phyloP scores from a whole-genome alignment of 495 filamentous ascomycete species.

The Annulohypoxylon moriforme region DNA sequence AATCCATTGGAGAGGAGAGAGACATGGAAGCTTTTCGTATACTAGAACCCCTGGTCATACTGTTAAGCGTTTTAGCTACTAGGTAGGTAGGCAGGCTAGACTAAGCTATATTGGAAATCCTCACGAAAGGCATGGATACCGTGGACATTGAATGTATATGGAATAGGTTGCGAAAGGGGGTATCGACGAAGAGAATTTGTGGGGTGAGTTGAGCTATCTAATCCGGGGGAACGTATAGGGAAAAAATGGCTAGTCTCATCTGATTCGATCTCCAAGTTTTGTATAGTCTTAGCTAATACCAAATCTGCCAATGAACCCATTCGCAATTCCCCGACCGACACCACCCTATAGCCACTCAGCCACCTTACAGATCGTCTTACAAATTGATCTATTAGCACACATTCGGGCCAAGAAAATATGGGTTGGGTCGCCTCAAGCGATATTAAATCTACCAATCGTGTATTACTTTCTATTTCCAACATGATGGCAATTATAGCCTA shows the following conservation, averaged over 20 bases:
- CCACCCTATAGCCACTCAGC: conserved; percentile 3
- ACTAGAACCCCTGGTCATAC: background rate
- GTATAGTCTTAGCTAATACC: conserved; percentile 1
- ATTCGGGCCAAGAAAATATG: background rate
- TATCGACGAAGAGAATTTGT: background rate
- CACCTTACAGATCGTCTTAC: background rate
- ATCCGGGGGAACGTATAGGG: background rate
- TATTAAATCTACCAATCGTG: background rate
- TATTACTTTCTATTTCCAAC: background rate
- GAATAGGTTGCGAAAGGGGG: background rate
- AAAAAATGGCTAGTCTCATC: background rate
- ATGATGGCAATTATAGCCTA: background rate
- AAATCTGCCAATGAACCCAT: background rate
- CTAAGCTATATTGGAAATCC: background rate
- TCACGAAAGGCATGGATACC: background rate
- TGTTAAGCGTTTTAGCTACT: conserved; percentile 1
- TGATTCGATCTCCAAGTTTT: too few species aligned
- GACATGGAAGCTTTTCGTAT: conserved; percentile 9
- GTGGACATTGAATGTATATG: background rate
- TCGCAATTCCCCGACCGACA: background rate
- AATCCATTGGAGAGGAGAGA: conserved; percentile 6
- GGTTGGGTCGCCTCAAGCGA: background rate
- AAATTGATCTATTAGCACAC: background rate
- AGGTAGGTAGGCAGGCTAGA: background rate
- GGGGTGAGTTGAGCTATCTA: conserved; percentile 16